Percentiles rank a stretch among this genome's conserved stretches.
Conservation (phyloP, 352 stramenopile genomes). For the Globisporangium canariense region DNA sequence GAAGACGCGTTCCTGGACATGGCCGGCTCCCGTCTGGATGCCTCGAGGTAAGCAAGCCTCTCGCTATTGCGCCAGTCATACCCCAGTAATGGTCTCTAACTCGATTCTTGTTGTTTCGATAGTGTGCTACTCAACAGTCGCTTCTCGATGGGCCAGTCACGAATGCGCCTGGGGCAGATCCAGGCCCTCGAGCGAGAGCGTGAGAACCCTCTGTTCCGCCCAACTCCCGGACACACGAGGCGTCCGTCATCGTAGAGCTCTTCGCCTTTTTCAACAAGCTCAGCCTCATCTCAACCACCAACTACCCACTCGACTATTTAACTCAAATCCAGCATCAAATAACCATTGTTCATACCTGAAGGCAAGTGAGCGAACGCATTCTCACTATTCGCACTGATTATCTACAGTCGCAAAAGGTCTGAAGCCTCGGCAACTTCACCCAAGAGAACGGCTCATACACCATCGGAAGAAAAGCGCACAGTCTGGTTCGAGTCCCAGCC, state of each 20-base stretch:
- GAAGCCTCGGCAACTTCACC: background rate
- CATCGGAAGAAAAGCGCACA: background rate
- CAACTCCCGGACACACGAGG: background rate
- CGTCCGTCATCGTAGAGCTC: background rate
- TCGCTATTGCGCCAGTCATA: background rate
- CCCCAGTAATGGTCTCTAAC: background rate
- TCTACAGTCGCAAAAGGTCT: background rate
- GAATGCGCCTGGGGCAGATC: conserved; percentile 23
- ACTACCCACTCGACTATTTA: background rate
- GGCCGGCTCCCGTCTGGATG: conserved; percentile 70
- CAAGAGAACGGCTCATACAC: background rate
- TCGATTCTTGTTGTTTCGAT: background rate
- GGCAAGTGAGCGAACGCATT: background rate
- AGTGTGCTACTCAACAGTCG: conserved; percentile 66
- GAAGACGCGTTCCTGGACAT: conserved; percentile 86
- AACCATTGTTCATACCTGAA: background rate
- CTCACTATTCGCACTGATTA: conserved; percentile 1
- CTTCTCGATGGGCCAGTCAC: conserved; percentile 34
- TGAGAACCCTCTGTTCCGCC: background rate
- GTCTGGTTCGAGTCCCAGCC: background rate
- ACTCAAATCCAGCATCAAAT: background rate
- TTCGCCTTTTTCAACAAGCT: background rate
- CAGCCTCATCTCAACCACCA: background rate
- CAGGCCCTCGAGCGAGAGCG: conserved; percentile 16
- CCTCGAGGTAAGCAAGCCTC: conserved; percentile 40